These are phyloP conservation scores for Sclerotinia trifoliorum DNA, from an alignment of 2,329 filamentous ascomycete species.

Conservation along the genomic window DNA sequence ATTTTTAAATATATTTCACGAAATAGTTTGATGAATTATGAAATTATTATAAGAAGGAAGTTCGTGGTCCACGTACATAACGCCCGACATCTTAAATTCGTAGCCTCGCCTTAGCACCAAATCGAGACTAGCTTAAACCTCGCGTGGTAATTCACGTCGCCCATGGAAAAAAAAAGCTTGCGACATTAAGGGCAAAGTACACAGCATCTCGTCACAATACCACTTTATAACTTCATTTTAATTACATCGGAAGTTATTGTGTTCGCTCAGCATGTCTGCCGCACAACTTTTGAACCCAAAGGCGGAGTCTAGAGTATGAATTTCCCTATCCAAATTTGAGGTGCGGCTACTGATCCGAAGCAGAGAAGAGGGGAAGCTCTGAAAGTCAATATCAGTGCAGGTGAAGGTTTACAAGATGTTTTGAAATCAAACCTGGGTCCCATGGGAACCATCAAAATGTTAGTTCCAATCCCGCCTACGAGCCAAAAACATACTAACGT, in stretches of 20 bases:
- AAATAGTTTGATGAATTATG: not conserved
- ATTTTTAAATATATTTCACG: conserved; percentile 28
- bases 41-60: conserved; percentile 1
- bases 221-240: conserved; percentile 17
- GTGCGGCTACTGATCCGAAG: conserved; percentile 38
- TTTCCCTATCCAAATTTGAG: conserved; percentile 28
- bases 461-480: conserved; percentile 24
- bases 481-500: conserved; percentile 31
- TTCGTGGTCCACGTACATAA: conserved; percentile 1
- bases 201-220: conserved; percentile 12
- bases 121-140: conserved; percentile 19
- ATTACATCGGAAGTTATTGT: conserved; percentile 23
- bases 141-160: conserved; percentile 23
- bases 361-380: conserved; percentile 96
- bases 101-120: conserved; percentile 13
- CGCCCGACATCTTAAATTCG: not conserved
- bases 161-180: conserved; percentile 22
- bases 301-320: conserved; percentile 88
- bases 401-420: conserved; percentile 90
- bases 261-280: conserved; percentile 71
- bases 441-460: conserved; percentile 96
- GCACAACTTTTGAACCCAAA: conserved; percentile 98
- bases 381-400: conserved; percentile 93
- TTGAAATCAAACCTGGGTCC: conserved; percentile 95
- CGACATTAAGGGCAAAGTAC: conserved; percentile 20